phyloP scores from a whole-genome alignment of 2,329 filamentous ascomycete genomes.

The Penicillium sp. region DNA sequence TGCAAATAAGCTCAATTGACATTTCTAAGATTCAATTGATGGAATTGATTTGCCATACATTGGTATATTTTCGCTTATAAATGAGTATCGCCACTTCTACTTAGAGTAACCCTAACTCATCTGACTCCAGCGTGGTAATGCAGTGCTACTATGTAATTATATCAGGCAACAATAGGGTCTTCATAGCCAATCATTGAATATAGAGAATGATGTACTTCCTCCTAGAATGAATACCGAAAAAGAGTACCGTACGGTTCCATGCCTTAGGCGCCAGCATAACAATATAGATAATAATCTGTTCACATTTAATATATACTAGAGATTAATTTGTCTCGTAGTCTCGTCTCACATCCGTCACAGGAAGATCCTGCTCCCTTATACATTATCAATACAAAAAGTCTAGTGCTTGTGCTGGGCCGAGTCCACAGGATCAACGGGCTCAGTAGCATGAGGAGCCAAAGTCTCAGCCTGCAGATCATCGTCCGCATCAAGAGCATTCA shows the following conservation, averaged over 20 bases:
- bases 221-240: too few relatives aligned
- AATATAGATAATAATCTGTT: not conserved
- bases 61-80: not conserved
- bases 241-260: too few relatives aligned
- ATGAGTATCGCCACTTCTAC: not conserved
- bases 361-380: not conserved
- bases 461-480: conserved; percentile 15
- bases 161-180: too few relatives aligned
- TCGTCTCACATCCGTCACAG: not conserved
- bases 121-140: too few relatives aligned
- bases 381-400: not conserved
- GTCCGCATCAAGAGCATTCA: conserved; percentile 47
- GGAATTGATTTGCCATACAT: not conserved
- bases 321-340: conserved; percentile 1
- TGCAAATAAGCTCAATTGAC: not conserved
- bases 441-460: not conserved
- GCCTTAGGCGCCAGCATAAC: too few relatives aligned
- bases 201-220: too few relatives aligned
- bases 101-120: not conserved
- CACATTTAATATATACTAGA: not conserved
- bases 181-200: not conserved
- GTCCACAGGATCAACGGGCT: not conserved
- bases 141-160: not conserved
- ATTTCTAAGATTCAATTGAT: not conserved
- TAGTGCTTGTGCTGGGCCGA: not conserved